Evolutionary conservation across 805 yeast species (phyloP), one percentile per base, ranked within the genome.

Genomic region (Kuraishia molischiana): DNA sequence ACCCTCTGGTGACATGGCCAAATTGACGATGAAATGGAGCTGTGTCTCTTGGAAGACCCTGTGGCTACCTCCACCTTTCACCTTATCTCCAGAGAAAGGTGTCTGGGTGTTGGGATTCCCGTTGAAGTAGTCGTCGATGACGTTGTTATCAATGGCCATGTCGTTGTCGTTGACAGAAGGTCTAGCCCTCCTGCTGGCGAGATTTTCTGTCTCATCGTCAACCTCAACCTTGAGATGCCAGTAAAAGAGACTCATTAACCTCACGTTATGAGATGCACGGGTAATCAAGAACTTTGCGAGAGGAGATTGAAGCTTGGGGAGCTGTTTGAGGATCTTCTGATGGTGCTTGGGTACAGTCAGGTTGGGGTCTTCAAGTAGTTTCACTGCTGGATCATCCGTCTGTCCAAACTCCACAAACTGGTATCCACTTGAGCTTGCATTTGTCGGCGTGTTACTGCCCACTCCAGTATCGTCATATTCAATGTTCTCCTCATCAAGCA

Each of bases 191-290:
- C 26, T 31, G 11, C 17, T 33, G 20, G 36, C n/a, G 5, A 24
- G 21, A 8, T 21, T 24, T 19, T 4, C 26, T 2, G 32, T 15
- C 28, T 69, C 72, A 40, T 85, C 95, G 49, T 81, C 85, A 22
- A 81, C 73, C 51, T 90, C 97, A 2, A 94, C 95, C 45, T 79
- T 80, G 36, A 92, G 71, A 52, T 81, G 85, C 97, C 98, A 92
- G 56, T 85, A 89, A 43, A 94, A 76, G 51, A 73, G 85, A 51
- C 79, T 87, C 0, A 95, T 92, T 30, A 94, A 62, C 15, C 72
- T 64, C 17, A 72, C 70, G 51, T 81, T 83, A 15, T 70, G 62
- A 1, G 79, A 64, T 0, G 95, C 78, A 34, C 90, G 67, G 20
- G 77, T 77, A 31, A 89, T 79, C 30, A 92, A 61, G 51, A 90